phyloP scores from a whole-genome alignment of 2,329 filamentous ascomycete species.

The Epichloe sp. region DNA sequence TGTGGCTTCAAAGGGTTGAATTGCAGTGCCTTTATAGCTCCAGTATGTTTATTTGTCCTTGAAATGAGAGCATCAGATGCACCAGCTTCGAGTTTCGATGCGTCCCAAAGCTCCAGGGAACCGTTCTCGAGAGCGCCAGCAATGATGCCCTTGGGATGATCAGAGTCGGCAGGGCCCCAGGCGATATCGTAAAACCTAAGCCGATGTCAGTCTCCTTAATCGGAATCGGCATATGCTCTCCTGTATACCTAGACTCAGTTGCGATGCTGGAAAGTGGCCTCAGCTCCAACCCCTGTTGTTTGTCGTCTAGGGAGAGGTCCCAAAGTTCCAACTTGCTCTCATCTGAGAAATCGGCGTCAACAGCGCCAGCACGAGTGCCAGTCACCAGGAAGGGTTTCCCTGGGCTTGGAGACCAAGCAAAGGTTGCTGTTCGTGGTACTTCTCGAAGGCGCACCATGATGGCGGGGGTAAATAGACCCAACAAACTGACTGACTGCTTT shows the following conservation, averaged over 20 bases:
- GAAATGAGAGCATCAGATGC: conserved; percentile 66
- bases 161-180: conserved; percentile 73
- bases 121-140: conserved; percentile 93
- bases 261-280: conserved; percentile 72
- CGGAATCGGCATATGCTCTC: background rate
- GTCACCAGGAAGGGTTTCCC: conserved; percentile 75
- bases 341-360: conserved; percentile 94
- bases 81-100: conserved; percentile 49
- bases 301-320: conserved; percentile 77
- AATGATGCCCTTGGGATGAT: conserved; percentile 75
- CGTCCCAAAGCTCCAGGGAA: conserved; percentile 86
- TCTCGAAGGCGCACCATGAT: conserved; percentile 92
- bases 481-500: conserved; percentile 10
- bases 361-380: conserved; percentile 85
- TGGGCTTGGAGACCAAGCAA: conserved; percentile 84
- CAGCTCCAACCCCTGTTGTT: conserved; percentile 66
- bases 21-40: conserved; percentile 85
- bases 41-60: conserved; percentile 78
- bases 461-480: conserved; percentile 13
- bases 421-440: conserved; percentile 91
- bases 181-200: conserved; percentile 90
- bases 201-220: conserved; percentile 6
- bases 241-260: conserved; percentile 71
- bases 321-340: conserved; percentile 94
- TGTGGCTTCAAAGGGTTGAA: conserved; percentile 92